Evolutionary conservation across 257 asterid genomes (phyloP).

Genomic region (Ballota nigra): DNA sequence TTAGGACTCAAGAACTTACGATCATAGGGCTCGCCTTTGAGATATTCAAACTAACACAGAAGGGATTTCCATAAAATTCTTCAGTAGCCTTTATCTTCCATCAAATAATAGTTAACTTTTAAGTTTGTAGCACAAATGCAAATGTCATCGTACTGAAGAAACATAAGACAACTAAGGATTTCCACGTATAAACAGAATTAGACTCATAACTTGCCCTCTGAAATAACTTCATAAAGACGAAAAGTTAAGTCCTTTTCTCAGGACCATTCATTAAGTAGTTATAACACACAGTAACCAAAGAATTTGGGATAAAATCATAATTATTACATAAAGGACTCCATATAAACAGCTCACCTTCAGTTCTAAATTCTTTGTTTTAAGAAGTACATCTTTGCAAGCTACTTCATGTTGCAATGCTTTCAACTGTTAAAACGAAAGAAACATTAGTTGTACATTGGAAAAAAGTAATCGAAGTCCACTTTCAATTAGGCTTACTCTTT

Average conservation of each 20-base stretch:
- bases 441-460: neutral
- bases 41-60: neutral
- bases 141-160: neutral
- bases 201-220: neutral
- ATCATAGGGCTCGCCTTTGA: neutral
- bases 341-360: constrained; percentile 29
- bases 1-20: neutral
- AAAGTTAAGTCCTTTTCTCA: neutral
- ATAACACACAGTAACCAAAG: neutral
- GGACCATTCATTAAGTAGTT: neutral
- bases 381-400: constrained; percentile 66
- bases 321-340: neutral
- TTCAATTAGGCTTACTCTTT: constrained; percentile 48
- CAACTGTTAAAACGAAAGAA: constrained; percentile 38
- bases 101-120: neutral
- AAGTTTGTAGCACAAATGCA: neutral
- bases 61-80: neutral
- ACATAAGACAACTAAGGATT: neutral
- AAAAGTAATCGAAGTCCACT: neutral
- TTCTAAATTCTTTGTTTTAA: constrained; percentile 51
- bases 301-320: neutral
- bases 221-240: neutral
- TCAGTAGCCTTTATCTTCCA: neutral
- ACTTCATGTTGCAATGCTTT: constrained; percentile 73
- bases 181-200: neutral